Percentiles rank a stretch among this genome's conserved stretches.
phyloP scores from a whole-genome alignment of 495 filamentous ascomycete genomes.

The Tuber borchii region DNA sequence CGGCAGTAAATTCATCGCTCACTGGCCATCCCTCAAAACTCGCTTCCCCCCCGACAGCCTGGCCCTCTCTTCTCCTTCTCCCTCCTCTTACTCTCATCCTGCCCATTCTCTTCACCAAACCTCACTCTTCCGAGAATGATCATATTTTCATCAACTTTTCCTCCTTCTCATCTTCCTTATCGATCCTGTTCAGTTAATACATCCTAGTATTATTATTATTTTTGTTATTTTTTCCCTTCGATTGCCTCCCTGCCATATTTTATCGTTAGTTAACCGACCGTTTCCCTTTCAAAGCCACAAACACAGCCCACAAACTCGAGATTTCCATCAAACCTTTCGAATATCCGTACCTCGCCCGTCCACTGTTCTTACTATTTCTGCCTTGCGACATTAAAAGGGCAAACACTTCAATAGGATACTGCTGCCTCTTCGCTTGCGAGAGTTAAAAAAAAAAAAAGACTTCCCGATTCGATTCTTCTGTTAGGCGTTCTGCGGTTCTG shows the following conservation, averaged over 20 bases:
- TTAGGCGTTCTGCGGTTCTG: slow-evolving; percentile 13
- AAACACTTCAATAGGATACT: neutral
- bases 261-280: slow-evolving; percentile 12
- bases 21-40: slow-evolving; percentile 31
- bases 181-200: slow-evolving; percentile 31
- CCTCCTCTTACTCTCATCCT: slow-evolving; percentile 24
- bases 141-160: slow-evolving; percentile 35
- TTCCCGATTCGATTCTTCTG: neutral
- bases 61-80: slow-evolving; percentile 25
- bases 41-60: slow-evolving; percentile 27
- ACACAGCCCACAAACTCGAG: neutral
- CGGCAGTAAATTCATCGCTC: slow-evolving; percentile 9
- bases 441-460: neutral
- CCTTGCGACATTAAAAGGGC: neutral
- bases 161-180: neutral
- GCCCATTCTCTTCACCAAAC: slow-evolving; percentile 24
- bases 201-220: slow-evolving; percentile 22
- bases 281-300: neutral
- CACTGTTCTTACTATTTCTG: neutral
- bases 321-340: neutral
- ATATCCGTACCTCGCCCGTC: neutral
- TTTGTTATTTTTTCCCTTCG: slow-evolving; percentile 1
- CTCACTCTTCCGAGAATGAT: slow-evolving; percentile 33
- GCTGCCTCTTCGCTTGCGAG: neutral
- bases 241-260: neutral